phyloP scores from a whole-genome alignment of 352 stramenopile species.

The Phytopythium helicoides region DNA sequence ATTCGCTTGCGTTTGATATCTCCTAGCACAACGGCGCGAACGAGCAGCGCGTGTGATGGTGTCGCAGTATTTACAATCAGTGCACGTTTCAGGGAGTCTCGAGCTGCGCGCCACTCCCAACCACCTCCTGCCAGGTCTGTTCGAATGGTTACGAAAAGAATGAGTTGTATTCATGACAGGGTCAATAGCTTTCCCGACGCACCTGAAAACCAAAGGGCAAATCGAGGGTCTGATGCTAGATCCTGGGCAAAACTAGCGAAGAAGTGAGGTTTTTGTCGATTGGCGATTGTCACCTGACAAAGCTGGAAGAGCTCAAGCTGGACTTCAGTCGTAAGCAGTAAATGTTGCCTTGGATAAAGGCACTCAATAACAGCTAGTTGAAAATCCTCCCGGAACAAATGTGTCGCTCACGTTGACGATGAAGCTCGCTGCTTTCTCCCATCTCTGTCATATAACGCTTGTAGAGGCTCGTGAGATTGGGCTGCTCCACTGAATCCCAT shows the following conservation, averaged over 20 bases:
- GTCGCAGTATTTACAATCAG: slow-evolving; percentile 25
- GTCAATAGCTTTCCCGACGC: background rate
- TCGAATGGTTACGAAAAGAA: background rate
- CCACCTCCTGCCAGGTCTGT: slow-evolving; percentile 39
- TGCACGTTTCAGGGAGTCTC: slow-evolving; percentile 29
- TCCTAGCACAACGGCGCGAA: slow-evolving; percentile 37
- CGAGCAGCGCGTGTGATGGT: slow-evolving; percentile 15
- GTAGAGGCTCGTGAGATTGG: slow-evolving; percentile 26
- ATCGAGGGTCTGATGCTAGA: slow-evolving; percentile 30
- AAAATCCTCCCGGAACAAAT: slow-evolving; percentile 23
- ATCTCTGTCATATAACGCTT: slow-evolving; percentile 41
- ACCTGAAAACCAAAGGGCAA: slow-evolving; percentile 50
- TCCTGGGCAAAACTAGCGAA: slow-evolving; percentile 30
- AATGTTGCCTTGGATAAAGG: slow-evolving; percentile 35
- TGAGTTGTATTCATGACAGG: slow-evolving; percentile 1
- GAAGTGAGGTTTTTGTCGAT: slow-evolving; percentile 26
- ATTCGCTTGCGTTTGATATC: slow-evolving; percentile 41
- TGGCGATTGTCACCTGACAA: slow-evolving; percentile 23
- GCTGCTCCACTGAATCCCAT: background rate
- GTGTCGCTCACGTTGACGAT: slow-evolving; percentile 18
- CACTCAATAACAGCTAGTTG: slow-evolving; percentile 38
- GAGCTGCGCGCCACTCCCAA: slow-evolving; percentile 47
- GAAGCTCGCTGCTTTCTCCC: slow-evolving; percentile 31
- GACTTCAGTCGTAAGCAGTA: slow-evolving; percentile 24
- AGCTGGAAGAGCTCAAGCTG: slow-evolving; percentile 40